These are phyloP conservation scores for Candida palmyrensis DNA, from an alignment of 805 yeast genomes.

Conservation along the genomic window DNA sequence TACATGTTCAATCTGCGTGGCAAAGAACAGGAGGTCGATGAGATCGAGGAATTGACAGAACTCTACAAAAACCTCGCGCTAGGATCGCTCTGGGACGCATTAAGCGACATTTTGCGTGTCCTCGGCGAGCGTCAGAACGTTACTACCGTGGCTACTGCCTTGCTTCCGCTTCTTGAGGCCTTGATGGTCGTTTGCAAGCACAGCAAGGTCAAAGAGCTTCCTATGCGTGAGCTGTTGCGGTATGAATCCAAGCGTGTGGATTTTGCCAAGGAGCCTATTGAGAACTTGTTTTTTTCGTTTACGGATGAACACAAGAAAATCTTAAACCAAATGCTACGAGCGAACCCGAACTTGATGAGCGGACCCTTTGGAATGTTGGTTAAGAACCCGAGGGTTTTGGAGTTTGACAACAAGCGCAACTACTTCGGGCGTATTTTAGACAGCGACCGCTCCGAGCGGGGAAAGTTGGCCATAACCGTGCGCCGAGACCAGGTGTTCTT, in stretches of 20 bases:
- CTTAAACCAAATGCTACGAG: conserved; percentile 84
- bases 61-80: conserved; percentile 66
- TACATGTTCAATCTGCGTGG: conserved; percentile 56
- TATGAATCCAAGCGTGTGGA: conserved; percentile 63
- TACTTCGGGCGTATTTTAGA: conserved; percentile 77
- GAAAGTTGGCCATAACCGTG: conserved; percentile 59
- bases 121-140: conserved; percentile 55
- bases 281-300: conserved; percentile 74
- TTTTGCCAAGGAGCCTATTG: conserved; percentile 70
- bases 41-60: conserved; percentile 45
- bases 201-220: conserved; percentile 56
- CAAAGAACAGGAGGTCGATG: conserved; percentile 20
- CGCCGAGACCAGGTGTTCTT: conserved; percentile 88
- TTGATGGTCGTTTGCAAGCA: conserved; percentile 96
- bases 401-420: conserved; percentile 88
- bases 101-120: conserved; percentile 64
- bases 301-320: conserved; percentile 86
- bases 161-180: conserved; percentile 84
- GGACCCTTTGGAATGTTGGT: conserved; percentile 92
- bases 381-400: conserved; percentile 81
- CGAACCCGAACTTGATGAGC: conserved; percentile 88
- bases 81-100: conserved; percentile 80
- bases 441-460: conserved; percentile 35
- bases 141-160: conserved; percentile 59
- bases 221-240: conserved; percentile 48